Evolutionary conservation across 768 basidiomycete species (phyloP), one percentile per base, ranked within the genome.

Genomic region (Panus rudis): DNA sequence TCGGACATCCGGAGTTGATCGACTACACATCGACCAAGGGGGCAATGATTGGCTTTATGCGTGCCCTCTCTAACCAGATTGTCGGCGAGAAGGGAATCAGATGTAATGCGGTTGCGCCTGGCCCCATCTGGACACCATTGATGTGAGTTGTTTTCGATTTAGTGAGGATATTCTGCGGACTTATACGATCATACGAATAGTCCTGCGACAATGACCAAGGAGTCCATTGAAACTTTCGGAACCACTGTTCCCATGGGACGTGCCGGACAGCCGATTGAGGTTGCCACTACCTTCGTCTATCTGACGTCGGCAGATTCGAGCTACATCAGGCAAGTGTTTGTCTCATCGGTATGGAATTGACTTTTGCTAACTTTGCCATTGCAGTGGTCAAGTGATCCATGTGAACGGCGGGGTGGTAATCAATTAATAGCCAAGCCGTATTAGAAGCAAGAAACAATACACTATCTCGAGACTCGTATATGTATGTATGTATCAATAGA

Each of bases 21-120:
- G 75, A 78, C 58, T 78, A 75, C 58, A 75, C 74, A 13, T 55
- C 72, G 6, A 75, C 75, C 21, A 77, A 77, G 54, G 75, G 76
- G 8, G 70, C 73, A 7, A 71, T 76, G 46, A 62, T 75, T 39
- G 64, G 55, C 12, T 73, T 75, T 55, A 67, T 69, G 39, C 58
- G 75, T 21, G 69, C 66, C 0, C 57, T 76, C 42, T 67, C 64
- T 39, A 76, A 75, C 54, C 72, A 76, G 55, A 63, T 76, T 28
- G 67, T 75, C 31, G 67, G 68, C 42, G 64, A 69, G 46, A 72
- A 68, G 54, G 67, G 65, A 6, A 70, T 76, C 45, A 60, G 75
- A 19, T 55, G 53, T 41, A 57, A 55, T 33, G 68, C 60, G 14
- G 65, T 71, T 30, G 65, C 65, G 2, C 66, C 70, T 7, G 70